Percentiles rank a stretch among this genome's conserved stretches.
Evolutionary conservation across 1,284 basidiomycete genomes (phyloP).

Genomic region (Trametes polyzona): DNA sequence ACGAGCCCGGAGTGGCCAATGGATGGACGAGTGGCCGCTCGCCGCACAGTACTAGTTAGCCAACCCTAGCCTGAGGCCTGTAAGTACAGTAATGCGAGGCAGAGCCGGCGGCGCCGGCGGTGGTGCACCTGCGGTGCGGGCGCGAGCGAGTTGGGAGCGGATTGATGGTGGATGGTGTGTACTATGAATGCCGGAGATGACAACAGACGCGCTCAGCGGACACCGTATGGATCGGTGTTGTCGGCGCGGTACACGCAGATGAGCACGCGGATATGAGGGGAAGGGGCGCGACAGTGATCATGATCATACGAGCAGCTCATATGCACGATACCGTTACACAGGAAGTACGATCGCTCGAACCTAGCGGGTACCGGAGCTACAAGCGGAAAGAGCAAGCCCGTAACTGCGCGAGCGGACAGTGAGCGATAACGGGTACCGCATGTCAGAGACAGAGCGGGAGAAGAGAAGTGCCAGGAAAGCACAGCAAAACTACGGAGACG

Average conservation of each 20-base stretch:
- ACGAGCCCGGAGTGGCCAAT: no score
- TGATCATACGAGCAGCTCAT: background rate
- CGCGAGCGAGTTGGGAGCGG: background rate
- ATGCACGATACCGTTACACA: background rate
- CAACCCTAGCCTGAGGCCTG: no score
- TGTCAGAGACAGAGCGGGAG: background rate
- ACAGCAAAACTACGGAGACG: background rate
- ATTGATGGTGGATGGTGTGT: no score
- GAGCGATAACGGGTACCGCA: background rate
- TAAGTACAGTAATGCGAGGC: no score
- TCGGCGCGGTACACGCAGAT: background rate
- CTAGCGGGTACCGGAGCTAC: no score
- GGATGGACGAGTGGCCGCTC: no score
- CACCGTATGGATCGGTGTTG: background rate
- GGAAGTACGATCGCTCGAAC: background rate
- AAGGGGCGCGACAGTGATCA: background rate
- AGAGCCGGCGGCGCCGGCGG: no score
- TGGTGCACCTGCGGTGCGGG: background rate
- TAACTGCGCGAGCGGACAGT: background rate
- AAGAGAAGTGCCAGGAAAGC: background rate
- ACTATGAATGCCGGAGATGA: background rate
- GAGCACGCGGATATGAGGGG: background rate
- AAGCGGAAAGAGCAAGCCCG: background rate
- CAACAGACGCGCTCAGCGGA: background rate
- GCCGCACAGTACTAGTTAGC: no score